A percentile compares a stretch with the other conserved stretches of the same genome.
phyloP scores from a whole-genome alignment of 768 basidiomycete species.

The Suillus luteus region DNA sequence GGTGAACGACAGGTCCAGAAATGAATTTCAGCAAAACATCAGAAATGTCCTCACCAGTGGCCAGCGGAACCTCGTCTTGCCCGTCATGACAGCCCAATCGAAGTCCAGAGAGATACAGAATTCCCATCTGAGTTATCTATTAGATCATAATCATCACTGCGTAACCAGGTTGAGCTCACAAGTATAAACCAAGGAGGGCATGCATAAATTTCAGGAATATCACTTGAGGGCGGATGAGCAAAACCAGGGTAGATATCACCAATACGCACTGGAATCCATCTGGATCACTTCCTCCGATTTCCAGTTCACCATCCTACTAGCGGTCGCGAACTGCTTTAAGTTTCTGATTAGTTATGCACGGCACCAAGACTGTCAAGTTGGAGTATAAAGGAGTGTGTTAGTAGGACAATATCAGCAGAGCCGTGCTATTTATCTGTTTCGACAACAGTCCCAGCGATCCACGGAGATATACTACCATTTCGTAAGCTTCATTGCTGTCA shows the following conservation, averaged over 20 bases:
- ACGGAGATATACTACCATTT: not conserved
- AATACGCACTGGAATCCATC: slow-evolving; percentile 37
- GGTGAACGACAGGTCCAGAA: slow-evolving; percentile 12
- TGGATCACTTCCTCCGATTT: slow-evolving; percentile 39
- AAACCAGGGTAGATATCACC: not conserved
- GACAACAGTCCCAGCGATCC: not conserved
- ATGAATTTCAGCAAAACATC: not conserved
- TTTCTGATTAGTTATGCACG: not conserved
- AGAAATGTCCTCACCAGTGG: slow-evolving; percentile 41
- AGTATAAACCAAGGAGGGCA: slow-evolving; percentile 45
- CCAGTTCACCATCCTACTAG: slow-evolving; percentile 42
- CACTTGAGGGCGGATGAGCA: slow-evolving; percentile 25
- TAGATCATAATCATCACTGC: not conserved
- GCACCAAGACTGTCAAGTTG: slow-evolving; percentile 6
- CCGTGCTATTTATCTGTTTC: slow-evolving; percentile 2
- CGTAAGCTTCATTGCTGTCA: not conserved
- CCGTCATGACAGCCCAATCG: slow-evolving; percentile 42
- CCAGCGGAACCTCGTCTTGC: slow-evolving; percentile 48
- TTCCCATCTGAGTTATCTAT: slow-evolving; percentile 42
- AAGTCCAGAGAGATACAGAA: slow-evolving; percentile 43
- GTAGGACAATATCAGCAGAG: not conserved
- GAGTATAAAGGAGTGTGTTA: slow-evolving; percentile 2
- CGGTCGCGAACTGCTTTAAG: not conserved
- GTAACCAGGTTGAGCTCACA: slow-evolving; percentile 33
- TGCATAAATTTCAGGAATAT: slow-evolving; percentile 45